Percentiles rank a stretch among this genome's conserved stretches.
These are phyloP conservation scores for Lolium perenne DNA, from an alignment of 176 grass and related monocot species.

Conservation along the genomic window DNA sequence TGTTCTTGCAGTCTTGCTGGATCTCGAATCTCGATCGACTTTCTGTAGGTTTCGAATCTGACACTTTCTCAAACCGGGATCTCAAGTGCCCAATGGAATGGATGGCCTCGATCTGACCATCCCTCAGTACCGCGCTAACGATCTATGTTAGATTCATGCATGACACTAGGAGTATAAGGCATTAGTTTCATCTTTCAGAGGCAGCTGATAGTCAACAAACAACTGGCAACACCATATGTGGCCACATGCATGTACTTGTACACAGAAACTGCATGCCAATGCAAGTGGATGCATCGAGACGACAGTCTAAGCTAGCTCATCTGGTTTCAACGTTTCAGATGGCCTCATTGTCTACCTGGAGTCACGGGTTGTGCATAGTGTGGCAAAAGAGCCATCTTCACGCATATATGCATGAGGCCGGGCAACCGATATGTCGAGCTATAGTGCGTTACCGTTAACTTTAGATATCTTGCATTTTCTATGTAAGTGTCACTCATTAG, in stretches of 20 bases:
- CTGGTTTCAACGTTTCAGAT: neutral
- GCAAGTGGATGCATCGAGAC: neutral
- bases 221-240: neutral
- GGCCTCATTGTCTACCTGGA: slow-evolving; percentile 3
- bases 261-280: neutral
- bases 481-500: neutral
- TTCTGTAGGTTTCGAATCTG: neutral
- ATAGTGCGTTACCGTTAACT: neutral
- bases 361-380: neutral
- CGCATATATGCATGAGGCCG: neutral
- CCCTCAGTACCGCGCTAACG: neutral
- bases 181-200: neutral
- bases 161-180: neutral
- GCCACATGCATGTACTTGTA: neutral
- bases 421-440: too few relatives aligned
- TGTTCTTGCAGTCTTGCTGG: neutral
- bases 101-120: neutral
- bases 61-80: neutral
- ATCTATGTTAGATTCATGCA: neutral
- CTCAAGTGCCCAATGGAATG: neutral
- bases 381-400: neutral
- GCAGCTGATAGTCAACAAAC: neutral
- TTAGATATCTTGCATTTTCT: neutral
- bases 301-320: neutral
- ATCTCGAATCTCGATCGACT: neutral